These are phyloP conservation scores for Alternaria ethzedia DNA, from an alignment of 2,329 filamentous ascomycete species.

Conservation along the genomic window DNA sequence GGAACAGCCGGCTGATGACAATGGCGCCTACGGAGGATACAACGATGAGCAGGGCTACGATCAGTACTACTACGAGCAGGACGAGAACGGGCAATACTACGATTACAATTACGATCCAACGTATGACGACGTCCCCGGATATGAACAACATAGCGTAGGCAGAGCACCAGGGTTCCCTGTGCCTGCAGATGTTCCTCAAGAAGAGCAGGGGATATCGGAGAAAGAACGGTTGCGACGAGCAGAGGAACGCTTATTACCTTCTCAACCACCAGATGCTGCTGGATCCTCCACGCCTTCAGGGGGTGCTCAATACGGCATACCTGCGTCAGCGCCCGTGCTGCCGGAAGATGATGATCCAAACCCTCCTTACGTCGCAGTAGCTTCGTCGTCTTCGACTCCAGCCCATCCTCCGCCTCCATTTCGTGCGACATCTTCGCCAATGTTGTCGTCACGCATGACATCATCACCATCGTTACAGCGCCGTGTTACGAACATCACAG, in stretches of 20 bases:
- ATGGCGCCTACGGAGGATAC: slow-evolving; percentile 32
- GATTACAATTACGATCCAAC: slow-evolving; percentile 41
- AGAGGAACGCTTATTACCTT: slow-evolving; percentile 81
- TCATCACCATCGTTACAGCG: slow-evolving; percentile 21
- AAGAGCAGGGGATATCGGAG: slow-evolving; percentile 72
- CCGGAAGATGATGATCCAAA: slow-evolving; percentile 41
- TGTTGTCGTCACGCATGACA: slow-evolving; percentile 12
- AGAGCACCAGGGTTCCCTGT: slow-evolving; percentile 55
- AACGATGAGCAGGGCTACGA: slow-evolving; percentile 29
- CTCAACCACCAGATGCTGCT: slow-evolving; percentile 68
- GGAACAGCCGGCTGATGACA: slow-evolving; percentile 13
- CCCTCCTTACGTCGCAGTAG: slow-evolving; percentile 26
- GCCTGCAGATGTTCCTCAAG: slow-evolving; percentile 61
- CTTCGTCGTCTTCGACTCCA: slow-evolving; percentile 30
- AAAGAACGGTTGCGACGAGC: slow-evolving; percentile 81
- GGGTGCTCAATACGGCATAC: slow-evolving; percentile 33
- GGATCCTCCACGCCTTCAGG: slow-evolving; percentile 53
- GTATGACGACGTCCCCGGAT: slow-evolving; percentile 39
- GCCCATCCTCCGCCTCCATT: slow-evolving; percentile 37
- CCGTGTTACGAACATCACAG: slow-evolving; percentile 11
- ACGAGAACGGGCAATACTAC: slow-evolving; percentile 41
- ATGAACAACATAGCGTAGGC: slow-evolving; percentile 35
- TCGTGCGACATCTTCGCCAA: slow-evolving; percentile 19
- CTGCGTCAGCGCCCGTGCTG: slow-evolving; percentile 45
- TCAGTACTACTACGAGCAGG: slow-evolving; percentile 39